Evolutionary conservation across 768 basidiomycete genomes (phyloP).

Genomic region (Amanita subjunquillea): DNA sequence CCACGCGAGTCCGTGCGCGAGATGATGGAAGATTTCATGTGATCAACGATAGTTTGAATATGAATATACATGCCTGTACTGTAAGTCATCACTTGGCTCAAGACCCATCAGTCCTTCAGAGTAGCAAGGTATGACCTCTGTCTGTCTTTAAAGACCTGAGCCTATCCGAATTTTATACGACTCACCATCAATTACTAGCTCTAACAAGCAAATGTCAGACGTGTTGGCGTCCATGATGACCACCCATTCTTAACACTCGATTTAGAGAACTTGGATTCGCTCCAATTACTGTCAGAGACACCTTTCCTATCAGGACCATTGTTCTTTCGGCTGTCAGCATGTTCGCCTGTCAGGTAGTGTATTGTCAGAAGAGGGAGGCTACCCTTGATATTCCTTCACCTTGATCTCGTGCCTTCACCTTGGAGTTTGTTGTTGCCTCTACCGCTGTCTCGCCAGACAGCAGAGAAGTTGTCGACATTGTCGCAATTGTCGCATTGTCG

Average conservation of each 20-base stretch:
- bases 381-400: not conserved
- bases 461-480: not conserved
- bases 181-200: not conserved
- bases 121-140: no score
- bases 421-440: not conserved
- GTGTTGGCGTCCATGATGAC: slow-evolving; percentile 14
- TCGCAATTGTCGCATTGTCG: not conserved
- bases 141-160: not conserved
- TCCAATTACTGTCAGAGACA: not conserved
- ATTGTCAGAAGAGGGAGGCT: not conserved
- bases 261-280: slow-evolving; percentile 12
- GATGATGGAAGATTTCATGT: slow-evolving; percentile 88
- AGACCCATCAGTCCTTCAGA: not conserved
- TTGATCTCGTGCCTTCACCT: not conserved
- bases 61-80: not conserved
- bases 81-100: not conserved
- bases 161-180: not conserved
- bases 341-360: not conserved
- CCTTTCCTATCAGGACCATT: not conserved
- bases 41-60: slow-evolving; percentile 12
- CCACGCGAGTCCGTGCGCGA: slow-evolving; percentile 57
- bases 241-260: slow-evolving; percentile 13
- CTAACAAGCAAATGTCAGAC: slow-evolving; percentile 9
- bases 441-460: not conserved
- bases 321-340: not conserved